These are phyloP conservation scores for Cairneyella variabilis DNA, from an alignment of 495 filamentous ascomycete species.

Conservation along the genomic window DNA sequence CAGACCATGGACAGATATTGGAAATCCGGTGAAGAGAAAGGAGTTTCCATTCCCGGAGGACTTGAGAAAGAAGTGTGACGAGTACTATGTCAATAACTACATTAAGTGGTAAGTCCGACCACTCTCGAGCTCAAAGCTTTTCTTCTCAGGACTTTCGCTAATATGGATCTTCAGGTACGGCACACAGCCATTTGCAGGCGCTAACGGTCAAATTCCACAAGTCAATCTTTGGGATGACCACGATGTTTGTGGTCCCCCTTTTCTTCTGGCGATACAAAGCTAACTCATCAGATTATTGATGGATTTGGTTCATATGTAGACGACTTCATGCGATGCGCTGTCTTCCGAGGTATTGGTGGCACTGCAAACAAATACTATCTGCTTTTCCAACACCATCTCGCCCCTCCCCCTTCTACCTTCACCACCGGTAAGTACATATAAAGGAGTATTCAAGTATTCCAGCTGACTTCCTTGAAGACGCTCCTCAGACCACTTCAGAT, in stretches of 20 bases:
- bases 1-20: conserved; percentile 72
- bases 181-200: conserved; percentile 74
- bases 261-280: background rate
- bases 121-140: background rate
- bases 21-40: conserved; percentile 76
- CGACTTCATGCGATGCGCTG: conserved; percentile 86
- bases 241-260: conserved; percentile 41
- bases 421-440: conserved; percentile 49
- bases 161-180: conserved; percentile 44
- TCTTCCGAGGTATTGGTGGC: conserved; percentile 88
- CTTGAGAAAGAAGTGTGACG: conserved; percentile 74
- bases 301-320: conserved; percentile 92
- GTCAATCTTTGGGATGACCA: conserved; percentile 96
- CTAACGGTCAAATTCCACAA: conserved; percentile 85
- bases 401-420: conserved; percentile 77
- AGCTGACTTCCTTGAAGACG: conserved; percentile 33
- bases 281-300: conserved; percentile 66
- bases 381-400: conserved; percentile 89
- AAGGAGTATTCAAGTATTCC: background rate
- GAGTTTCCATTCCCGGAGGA: conserved; percentile 70
- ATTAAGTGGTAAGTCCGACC: conserved; percentile 54
- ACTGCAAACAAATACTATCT: conserved; percentile 87
- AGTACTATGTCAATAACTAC: conserved; percentile 90
- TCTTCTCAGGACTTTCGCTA: background rate
- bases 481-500: conserved; percentile 44